Evolutionary conservation across 1,139 yeast species (phyloP), one percentile per base, ranked within the genome.

Genomic region (Pichia sp.): DNA sequence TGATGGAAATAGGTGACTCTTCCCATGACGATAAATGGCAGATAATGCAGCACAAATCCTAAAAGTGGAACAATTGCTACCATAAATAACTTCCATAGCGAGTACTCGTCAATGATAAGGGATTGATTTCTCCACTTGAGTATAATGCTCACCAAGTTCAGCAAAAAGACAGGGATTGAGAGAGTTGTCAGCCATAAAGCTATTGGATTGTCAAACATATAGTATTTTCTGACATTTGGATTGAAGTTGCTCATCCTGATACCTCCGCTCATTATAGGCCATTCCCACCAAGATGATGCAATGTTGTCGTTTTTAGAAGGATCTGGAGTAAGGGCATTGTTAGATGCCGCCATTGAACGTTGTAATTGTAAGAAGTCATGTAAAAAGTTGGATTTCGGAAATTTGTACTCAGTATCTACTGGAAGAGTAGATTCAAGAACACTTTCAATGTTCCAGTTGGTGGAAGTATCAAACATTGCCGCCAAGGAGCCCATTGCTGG

Each of bases 1-100:
- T 82, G 94, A 57, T 82, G 94, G 24, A 80, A 80, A 54, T 82
- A 82, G 0, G 91, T 82, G 35, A 82, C 91, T 64, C 94, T 72
- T 4, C 85, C 84, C 94, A 82, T 82, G 29, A 79, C 53, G 5
- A 76, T 75, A 50, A 82, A 82, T 17, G 94, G 94, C 48, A 77
- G 50, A 55, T 67, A 81, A 56, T 82, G 88, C 42, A 79, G 64
- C 6, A 73, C 60, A 85, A 87, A 82, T 4, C 86, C 85, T 19
- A 77, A 50, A 60, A 81, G 68, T 20, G 93, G 73, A 30, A 76
- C 67, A 20, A 74, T 56, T 29, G 81, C 86, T 30, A 75, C 74
- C 62, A 76, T 68, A 22, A 70, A 44, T 20, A 61, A 45, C 3
- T 48, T 37, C 58, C 65, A 59, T 20, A 58, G 44, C 12, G 60